Evolutionary conservation across 805 yeast genomes (phyloP).

Genomic region (Tetrapisispora phaffii): DNA sequence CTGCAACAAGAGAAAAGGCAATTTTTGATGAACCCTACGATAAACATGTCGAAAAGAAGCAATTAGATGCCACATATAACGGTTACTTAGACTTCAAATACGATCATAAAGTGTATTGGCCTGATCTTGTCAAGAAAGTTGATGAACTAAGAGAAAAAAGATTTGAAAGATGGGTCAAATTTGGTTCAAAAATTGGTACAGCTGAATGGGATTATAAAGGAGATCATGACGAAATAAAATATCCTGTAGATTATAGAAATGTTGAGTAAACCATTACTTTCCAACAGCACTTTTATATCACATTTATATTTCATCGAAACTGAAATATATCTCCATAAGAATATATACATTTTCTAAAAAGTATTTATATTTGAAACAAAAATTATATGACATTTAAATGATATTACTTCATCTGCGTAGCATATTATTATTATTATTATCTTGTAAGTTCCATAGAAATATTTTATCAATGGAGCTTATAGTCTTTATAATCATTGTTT

Average conservation of each 20-base stretch:
- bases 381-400: no score
- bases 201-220: slow-evolving; percentile 46
- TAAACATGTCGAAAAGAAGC: slow-evolving; percentile 43
- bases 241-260: slow-evolving; percentile 16
- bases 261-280: not conserved
- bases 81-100: slow-evolving; percentile 41
- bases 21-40: slow-evolving; percentile 50
- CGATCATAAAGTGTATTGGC: slow-evolving; percentile 46
- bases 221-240: slow-evolving; percentile 15
- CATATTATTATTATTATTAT: no score
- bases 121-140: slow-evolving; percentile 37
- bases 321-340: no score
- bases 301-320: no score
- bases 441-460: not conserved
- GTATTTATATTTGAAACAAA: no score
- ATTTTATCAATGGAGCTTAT: not conserved
- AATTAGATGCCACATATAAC: slow-evolving; percentile 41
- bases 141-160: slow-evolving; percentile 31
- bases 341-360: no score
- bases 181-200: slow-evolving; percentile 43
- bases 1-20: slow-evolving; percentile 47
- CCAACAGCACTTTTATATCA: no score
- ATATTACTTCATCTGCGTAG: no score
- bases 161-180: slow-evolving; percentile 30
- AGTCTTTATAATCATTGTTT: not conserved